Evolutionary conservation across 345 rosid genomes (phyloP).

Genomic region (Euclidium syriacum): DNA sequence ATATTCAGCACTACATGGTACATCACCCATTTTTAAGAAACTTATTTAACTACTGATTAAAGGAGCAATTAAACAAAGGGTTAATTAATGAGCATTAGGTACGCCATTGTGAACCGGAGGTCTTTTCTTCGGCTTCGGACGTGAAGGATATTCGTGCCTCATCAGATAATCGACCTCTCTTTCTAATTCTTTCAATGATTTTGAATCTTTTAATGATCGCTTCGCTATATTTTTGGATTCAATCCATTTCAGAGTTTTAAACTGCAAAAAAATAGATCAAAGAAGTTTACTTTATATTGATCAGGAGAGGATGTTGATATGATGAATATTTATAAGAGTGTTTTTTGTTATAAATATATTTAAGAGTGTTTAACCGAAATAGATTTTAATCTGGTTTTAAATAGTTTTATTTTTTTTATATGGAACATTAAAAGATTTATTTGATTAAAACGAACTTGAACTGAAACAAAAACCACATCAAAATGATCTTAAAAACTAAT

Average conservation of each 20-base stretch:
- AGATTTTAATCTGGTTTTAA: background rate
- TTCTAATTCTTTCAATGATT: background rate
- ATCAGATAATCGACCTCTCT: slow-evolving; percentile 17
- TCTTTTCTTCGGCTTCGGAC: slow-evolving; percentile 18
- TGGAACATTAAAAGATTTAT: background rate
- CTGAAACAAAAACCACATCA: background rate
- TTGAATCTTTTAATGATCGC: background rate
- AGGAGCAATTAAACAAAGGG: background rate
- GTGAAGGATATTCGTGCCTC: slow-evolving; percentile 19
- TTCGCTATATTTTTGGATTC: background rate
- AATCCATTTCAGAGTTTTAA: background rate
- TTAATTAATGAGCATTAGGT: slow-evolving; percentile 11
- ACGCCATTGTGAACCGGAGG: slow-evolving; percentile 24
- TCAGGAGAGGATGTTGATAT: too few relatives aligned
- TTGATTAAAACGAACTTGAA: background rate
- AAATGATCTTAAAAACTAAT: background rate
- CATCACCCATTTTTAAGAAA: background rate
- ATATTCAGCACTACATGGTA: slow-evolving; percentile 4
- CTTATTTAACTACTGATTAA: background rate
- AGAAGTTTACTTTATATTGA: background rate
- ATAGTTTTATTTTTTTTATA: background rate
- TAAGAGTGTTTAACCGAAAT: too few relatives aligned
- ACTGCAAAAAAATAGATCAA: background rate
- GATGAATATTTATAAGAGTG: too few relatives aligned
- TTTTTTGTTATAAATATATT: too few relatives aligned